Evolutionary conservation across 495 filamentous ascomycete genomes (phyloP), one percentile per base, ranked within the genome.

Genomic region (Aspergillus olivimuriae): DNA sequence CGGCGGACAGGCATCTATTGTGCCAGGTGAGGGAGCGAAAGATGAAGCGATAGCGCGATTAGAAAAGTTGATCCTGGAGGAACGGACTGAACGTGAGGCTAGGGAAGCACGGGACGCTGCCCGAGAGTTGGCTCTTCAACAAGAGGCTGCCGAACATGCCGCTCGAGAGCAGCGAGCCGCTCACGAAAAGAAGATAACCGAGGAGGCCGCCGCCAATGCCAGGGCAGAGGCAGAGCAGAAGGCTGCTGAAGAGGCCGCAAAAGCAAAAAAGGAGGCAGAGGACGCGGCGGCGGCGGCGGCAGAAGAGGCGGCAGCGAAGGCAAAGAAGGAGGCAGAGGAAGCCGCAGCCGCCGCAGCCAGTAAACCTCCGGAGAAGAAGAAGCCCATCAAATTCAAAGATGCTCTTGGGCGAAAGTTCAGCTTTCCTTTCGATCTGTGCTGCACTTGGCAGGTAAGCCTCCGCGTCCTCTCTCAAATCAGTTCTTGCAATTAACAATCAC

Each of bases 351-450:
- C 51, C 33, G 52, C 58, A 20, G 55, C 53, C 14, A 50, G 55
- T 17, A 54, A 58, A 23, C 58, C 63, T 3, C 56, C 64, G 4
- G 72, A 77, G 34, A 77, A 78, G 52, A 78, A 80, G 47, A 73
- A 73, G 46, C 78, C 79, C 4, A 80, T 94, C 63, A 84, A 86
- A 54, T 90, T 94, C 66, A 89, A 89, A 59, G 87, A 94, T 58
- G 87, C 87, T 12, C 80, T 94, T 19, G 84, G 86, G 20, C 75
- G 87, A 37, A 91, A 89, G 59, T 94, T 90, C 55, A 87, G 77
- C 62, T 91, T 94, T 49, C 87, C 87, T 3, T 91, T 79, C 51
- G 77, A 89, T 48, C 48, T 90, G 16, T 91, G 86, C 61, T 79
- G 79, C 43, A 86, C 82, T 1, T 94, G 86, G 86, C 71, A 77